Conservation (phyloP, 164 flowering plant species). For the Liquidambar formosana region DNA sequence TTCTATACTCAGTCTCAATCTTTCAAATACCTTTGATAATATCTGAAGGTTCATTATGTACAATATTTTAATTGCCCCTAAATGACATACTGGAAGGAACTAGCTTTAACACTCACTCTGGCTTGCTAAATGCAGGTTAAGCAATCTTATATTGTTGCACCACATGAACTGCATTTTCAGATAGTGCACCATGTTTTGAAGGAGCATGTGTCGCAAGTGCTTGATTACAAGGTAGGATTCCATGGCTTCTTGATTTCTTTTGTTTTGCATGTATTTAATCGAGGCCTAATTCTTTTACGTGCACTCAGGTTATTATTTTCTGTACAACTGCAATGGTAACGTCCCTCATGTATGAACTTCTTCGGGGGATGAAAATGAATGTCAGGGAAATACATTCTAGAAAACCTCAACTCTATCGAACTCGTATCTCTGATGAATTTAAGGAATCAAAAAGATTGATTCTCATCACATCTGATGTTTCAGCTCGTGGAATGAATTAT, state of each 20-base stretch:
- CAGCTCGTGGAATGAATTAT: slow-evolving; percentile 89
- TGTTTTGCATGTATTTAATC: neutral
- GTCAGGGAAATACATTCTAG: slow-evolving; percentile 87
- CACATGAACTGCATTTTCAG: slow-evolving; percentile 77
- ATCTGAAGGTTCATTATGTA: neutral
- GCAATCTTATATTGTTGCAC: slow-evolving; percentile 74
- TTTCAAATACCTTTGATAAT: neutral
- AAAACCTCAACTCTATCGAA: slow-evolving; percentile 74
- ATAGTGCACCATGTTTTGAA: slow-evolving; percentile 66
- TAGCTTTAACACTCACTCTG: neutral
- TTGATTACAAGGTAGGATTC: slow-evolving; percentile 71
- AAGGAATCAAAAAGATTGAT: slow-evolving; percentile 66
- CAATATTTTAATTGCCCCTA: neutral
- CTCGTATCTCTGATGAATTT: slow-evolving; percentile 82
- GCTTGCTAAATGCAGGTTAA: slow-evolving; percentile 54
- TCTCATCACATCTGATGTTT: slow-evolving; percentile 90
- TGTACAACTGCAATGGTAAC: slow-evolving; percentile 92
- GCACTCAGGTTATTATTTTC: slow-evolving; percentile 78
- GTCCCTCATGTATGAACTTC: slow-evolving; percentile 66
- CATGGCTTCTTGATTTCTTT: neutral
- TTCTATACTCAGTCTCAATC: too few species aligned
- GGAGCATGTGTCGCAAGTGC: slow-evolving; percentile 57
- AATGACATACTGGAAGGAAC: neutral
- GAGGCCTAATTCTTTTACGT: slow-evolving; percentile 10
- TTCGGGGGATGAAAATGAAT: slow-evolving; percentile 81